Evolutionary conservation across 805 yeast species (phyloP), one percentile per base, ranked within the genome.

Genomic region (Pichia eremophila): DNA sequence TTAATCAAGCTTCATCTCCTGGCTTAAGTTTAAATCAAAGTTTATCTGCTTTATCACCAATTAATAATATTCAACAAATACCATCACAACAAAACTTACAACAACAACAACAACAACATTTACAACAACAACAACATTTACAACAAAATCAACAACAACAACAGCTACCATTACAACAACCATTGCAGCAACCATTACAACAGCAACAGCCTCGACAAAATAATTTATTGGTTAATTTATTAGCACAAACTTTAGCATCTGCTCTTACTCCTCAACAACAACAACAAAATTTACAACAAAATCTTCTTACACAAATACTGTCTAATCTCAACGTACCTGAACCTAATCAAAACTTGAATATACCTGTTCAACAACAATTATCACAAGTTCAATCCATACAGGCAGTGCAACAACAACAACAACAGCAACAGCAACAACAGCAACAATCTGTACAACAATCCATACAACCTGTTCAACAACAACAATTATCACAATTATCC

Each of bases 361-460:
- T 22, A 22, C 25, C 25, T 22, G 25, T 22, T 22, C 25, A 22
- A 22, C 25, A 22, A 22, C 25, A 22, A 22, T 22, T 22, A 22
- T 22, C 14, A 29, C 32, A 29, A 29, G 32, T 12, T 29, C 22
- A 22, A 27, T 15, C 29, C 34, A 46, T 39, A n/a, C 43, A 27
- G 7, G 40, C 45, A 6, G 43, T 34, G 19, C 48, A 46, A n/a
- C 41, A 15, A 17, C 48, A 28, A 10, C 52, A 42, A 27, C 50
- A 31, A 34, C 49, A 40, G 19, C 51, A 42, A 31, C 15, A 28
- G 25, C 54, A 44, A 29, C 54, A 46, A 25, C 54, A 46, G 27
- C 50, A 42, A 28, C 52, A 41, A 25, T 40, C 29, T 19, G 47
- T 40, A 11, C 45, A 44, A 8, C 48, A 51, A 29, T 45, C 40